Evolutionary conservation across 306 rosid genomes (phyloP).

Genomic region (Casuarina glauca): DNA sequence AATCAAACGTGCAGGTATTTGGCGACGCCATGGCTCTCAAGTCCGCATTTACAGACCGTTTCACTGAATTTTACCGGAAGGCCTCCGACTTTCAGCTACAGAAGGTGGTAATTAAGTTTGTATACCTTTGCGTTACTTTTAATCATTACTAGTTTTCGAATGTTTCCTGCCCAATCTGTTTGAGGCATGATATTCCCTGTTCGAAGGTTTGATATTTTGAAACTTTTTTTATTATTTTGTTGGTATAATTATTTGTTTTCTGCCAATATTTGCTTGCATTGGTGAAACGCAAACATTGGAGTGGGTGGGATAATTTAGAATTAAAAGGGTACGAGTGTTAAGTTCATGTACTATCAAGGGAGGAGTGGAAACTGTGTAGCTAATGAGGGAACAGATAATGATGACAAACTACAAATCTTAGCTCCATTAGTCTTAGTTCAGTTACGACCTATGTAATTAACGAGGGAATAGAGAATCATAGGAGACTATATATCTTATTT

Average conservation of each 20-base stretch:
- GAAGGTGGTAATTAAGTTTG: constrained; percentile 39
- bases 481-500: too few relatives aligned
- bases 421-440: too few relatives aligned
- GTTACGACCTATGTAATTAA: too few relatives aligned
- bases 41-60: constrained; percentile 82
- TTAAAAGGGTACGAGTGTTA: neutral
- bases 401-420: too few relatives aligned
- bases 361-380: neutral
- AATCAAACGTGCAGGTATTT: constrained; percentile 40
- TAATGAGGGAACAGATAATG: too few relatives aligned
- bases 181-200: neutral
- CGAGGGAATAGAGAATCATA: too few relatives aligned
- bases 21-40: constrained; percentile 80
- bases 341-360: neutral
- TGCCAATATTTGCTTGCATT: neutral
- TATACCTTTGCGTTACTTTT: neutral
- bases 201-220: neutral
- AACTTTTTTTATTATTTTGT: neutral
- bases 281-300: neutral
- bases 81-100: constrained; percentile 70
- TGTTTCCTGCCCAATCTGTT: neutral
- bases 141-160: too few relatives aligned
- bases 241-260: too few relatives aligned
- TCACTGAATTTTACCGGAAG: constrained; percentile 66
- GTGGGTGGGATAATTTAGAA: neutral